Evolutionary conservation across 1,284 basidiomycete genomes (phyloP).

Genomic region (Cryptococcus sp.): DNA sequence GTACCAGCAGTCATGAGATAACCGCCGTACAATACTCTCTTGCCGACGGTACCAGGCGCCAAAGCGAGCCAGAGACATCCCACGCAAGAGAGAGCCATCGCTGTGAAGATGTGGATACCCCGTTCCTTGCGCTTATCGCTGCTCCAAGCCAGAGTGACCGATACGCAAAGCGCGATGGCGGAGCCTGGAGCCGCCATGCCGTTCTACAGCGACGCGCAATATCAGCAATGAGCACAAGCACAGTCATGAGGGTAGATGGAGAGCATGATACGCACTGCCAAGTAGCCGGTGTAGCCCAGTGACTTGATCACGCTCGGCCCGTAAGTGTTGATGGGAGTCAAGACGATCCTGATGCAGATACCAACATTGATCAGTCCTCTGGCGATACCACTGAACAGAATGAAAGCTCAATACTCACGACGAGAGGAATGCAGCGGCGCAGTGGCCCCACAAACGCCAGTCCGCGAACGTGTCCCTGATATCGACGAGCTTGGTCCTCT

Average conservation of each 20-base stretch:
- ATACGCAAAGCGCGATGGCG: constrained; percentile 25
- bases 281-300: constrained; percentile 24
- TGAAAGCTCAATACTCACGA: constrained; percentile 14
- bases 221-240: background rate
- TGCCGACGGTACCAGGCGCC: constrained; percentile 67
- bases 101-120: constrained; percentile 21
- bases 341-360: constrained; percentile 13
- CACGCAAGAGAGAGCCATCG: constrained; percentile 22
- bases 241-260: background rate
- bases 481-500: constrained; percentile 11
- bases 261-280: constrained; percentile 7
- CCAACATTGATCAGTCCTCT: background rate
- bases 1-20: constrained; percentile 27
- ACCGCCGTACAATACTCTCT: constrained; percentile 22
- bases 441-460: constrained; percentile 25
- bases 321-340: constrained; percentile 27
- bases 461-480: constrained; percentile 20
- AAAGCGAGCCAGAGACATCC: constrained; percentile 92
- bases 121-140: constrained; percentile 17
- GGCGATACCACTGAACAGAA: background rate
- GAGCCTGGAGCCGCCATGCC: constrained; percentile 27
- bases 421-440: constrained; percentile 20
- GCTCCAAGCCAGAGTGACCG: constrained; percentile 18
- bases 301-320: constrained; percentile 22
- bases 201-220: constrained; percentile 6